These are phyloP conservation scores for Trichocladium uniseriatum DNA, from an alignment of 495 filamentous ascomycete species.

Conservation along the genomic window DNA sequence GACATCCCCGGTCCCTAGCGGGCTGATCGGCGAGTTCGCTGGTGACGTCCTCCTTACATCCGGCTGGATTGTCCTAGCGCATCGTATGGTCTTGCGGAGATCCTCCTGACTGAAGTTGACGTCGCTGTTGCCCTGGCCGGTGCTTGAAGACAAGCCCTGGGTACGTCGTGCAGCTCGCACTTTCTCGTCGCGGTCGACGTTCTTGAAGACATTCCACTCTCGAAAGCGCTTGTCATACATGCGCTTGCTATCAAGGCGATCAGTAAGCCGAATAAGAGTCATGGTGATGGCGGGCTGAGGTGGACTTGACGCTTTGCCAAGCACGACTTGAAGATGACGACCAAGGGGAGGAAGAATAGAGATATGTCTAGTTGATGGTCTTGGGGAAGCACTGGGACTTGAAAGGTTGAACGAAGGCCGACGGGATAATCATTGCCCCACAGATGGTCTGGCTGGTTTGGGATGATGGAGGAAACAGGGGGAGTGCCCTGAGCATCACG, in stretches of 20 bases:
- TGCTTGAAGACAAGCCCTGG: constrained; percentile 5
- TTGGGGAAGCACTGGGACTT: too few species aligned
- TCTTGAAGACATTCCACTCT: constrained; percentile 29
- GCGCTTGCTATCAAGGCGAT: constrained; percentile 24
- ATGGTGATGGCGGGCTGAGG: constrained; percentile 14
- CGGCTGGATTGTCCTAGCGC: constrained; percentile 14
- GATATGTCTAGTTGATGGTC: too few species aligned
- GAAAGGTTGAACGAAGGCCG: too few species aligned
- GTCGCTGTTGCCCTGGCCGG: neutral
- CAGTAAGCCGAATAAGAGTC: constrained; percentile 17
- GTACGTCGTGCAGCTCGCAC: constrained; percentile 7
- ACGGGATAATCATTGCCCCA: too few species aligned
- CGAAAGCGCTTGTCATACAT: constrained; percentile 31
- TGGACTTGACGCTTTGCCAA: too few species aligned
- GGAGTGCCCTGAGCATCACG: too few species aligned
- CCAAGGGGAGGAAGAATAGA: too few species aligned
- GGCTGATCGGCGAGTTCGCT: neutral
- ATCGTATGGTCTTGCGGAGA: constrained; percentile 16
- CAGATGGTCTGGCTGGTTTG: too few species aligned
- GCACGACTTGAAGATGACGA: too few species aligned
- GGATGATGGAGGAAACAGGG: too few species aligned
- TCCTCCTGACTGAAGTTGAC: constrained; percentile 20
- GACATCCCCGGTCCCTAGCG: neutral
- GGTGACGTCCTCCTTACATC: constrained; percentile 6
- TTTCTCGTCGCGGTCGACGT: constrained; percentile 25